Percentiles rank a stretch among this genome's conserved stretches.
Conservation (phyloP, 192 early-diverging fungal genomes). For the Pilaira anomala region DNA sequence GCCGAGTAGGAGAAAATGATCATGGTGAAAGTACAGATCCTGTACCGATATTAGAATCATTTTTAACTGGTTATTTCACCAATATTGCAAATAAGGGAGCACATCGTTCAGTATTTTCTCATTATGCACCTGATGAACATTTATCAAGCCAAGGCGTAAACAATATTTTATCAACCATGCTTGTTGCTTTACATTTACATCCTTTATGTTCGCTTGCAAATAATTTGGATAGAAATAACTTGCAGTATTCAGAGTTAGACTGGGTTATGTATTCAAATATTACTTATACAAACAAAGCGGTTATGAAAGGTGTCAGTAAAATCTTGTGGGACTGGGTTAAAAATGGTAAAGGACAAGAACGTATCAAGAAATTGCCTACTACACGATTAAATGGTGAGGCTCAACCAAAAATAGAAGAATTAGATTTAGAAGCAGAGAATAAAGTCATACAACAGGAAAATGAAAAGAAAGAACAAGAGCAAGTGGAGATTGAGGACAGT, state of each 20-base stretch:
- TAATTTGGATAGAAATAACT: constrained; percentile 49
- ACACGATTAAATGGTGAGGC: constrained; percentile 32
- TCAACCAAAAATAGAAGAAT: constrained; percentile 12
- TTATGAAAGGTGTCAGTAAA: constrained; percentile 94
- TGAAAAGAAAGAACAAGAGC: background rate
- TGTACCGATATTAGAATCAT: constrained; percentile 80
- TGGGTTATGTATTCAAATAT: constrained; percentile 95
- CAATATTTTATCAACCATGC: constrained; percentile 70
- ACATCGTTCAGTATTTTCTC: constrained; percentile 53
- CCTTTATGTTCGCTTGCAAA: constrained; percentile 88
- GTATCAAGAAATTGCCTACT: constrained; percentile 19
- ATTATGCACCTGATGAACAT: constrained; percentile 45
- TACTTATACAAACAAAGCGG: constrained; percentile 91
- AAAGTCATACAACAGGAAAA: background rate
- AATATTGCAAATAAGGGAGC: constrained; percentile 92
- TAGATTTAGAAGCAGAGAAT: constrained; percentile 7
- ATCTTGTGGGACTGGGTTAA: constrained; percentile 86
- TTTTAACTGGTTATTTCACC: constrained; percentile 90
- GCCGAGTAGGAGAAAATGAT: constrained; percentile 40
- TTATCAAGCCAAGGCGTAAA: background rate
- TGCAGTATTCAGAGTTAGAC: constrained; percentile 58
- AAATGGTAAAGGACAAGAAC: constrained; percentile 56
- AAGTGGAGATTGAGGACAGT: constrained; percentile 19
- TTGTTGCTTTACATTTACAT: constrained; percentile 89
- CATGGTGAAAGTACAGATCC: constrained; percentile 48